phyloP scores from a whole-genome alignment of 495 filamentous ascomycete species.

The Daldinia caldariorum region DNA sequence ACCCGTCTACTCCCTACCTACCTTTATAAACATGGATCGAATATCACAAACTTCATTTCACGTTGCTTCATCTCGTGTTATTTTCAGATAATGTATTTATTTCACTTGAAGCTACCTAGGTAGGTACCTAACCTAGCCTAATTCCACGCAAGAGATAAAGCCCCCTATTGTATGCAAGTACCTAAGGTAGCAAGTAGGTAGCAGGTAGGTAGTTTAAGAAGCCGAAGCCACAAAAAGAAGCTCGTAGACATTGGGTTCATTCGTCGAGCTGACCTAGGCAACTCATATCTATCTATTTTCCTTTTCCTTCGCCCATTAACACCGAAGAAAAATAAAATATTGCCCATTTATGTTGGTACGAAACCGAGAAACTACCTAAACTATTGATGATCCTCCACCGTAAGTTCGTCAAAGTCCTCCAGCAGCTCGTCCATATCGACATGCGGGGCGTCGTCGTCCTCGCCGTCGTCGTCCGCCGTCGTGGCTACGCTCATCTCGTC shows the following conservation, averaged over 20 bases:
- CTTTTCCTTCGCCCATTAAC: neutral
- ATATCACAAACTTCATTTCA: neutral
- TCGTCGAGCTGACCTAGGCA: neutral
- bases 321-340: neutral
- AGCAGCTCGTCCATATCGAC: slow-evolving; percentile 85
- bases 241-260: neutral
- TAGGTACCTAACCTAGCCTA: no score
- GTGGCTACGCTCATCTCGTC: slow-evolving; percentile 70
- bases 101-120: neutral
- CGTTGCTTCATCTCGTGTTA: neutral
- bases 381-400: slow-evolving; percentile 63
- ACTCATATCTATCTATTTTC: neutral
- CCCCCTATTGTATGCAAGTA: neutral
- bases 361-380: no score
- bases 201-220: neutral
- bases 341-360: neutral
- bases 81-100: neutral
- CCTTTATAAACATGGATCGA: no score
- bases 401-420: slow-evolving; percentile 88
- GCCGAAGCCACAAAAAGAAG: neutral
- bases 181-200: no score
- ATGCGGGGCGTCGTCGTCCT: slow-evolving; percentile 72
- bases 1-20: no score
- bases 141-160: neutral
- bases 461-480: slow-evolving; percentile 72